Percentiles rank a stretch among this genome's conserved stretches.
phyloP scores from a whole-genome alignment of 2,329 filamentous ascomycete species.

The Leptographium lundbergii region DNA sequence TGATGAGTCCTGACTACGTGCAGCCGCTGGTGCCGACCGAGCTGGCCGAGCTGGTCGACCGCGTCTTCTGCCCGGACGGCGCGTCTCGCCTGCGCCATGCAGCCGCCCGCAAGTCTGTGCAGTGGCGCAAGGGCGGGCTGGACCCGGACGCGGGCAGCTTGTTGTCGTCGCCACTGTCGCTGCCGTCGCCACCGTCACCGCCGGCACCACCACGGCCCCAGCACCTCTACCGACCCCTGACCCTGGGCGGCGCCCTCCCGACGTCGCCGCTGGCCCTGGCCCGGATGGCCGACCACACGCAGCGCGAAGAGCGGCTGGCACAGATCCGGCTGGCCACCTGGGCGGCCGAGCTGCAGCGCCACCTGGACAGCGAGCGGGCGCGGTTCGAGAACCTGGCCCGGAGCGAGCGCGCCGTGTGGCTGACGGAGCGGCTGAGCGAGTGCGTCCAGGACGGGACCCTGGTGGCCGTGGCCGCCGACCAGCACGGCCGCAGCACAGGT shows the following conservation, averaged over 20 bases:
- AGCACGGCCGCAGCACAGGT: neutral
- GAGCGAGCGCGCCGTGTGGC: constrained; percentile 55
- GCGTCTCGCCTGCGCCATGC: constrained; percentile 71
- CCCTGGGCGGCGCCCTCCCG: constrained; percentile 1
- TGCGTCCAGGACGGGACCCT: constrained; percentile 54
- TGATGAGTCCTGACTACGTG: constrained; percentile 87
- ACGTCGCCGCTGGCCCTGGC: constrained; percentile 32
- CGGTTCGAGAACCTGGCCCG: constrained; percentile 51
- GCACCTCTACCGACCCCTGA: constrained; percentile 6
- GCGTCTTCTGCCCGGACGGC: constrained; percentile 66
- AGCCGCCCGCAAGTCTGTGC: constrained; percentile 68
- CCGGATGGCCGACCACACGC: constrained; percentile 35
- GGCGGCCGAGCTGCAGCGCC: constrained; percentile 69
- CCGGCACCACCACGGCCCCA: constrained; percentile 11
- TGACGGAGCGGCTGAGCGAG: constrained; percentile 53
- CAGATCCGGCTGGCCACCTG: constrained; percentile 63
- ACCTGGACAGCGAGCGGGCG: constrained; percentile 59
- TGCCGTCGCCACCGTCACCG: neutral
- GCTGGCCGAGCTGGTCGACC: constrained; percentile 53
- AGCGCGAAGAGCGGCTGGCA: constrained; percentile 21
- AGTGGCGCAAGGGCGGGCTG: constrained; percentile 39
- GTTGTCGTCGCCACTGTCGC: neutral
- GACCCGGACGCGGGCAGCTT: constrained; percentile 12
- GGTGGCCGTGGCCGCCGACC: constrained; percentile 29
- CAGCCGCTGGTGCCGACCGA: constrained; percentile 71